phyloP scores from a whole-genome alignment of 306 rosid species.

The Prunus persica region DNA sequence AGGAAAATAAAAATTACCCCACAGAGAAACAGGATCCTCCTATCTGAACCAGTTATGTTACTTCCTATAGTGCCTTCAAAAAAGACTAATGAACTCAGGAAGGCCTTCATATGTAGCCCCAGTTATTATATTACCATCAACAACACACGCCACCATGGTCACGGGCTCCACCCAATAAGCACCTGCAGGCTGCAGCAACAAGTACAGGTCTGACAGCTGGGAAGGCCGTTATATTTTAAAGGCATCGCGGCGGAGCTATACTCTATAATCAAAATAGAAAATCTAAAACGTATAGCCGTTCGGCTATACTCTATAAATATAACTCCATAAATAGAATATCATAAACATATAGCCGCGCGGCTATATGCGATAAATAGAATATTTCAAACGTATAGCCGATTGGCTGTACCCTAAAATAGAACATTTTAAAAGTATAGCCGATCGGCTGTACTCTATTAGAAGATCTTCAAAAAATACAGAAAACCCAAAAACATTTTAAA shows the following conservation, averaged over 20 bases:
- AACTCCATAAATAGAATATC: too few relatives aligned
- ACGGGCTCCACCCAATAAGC: constrained; percentile 90
- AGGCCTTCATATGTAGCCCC: constrained; percentile 51
- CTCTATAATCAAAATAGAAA: too few relatives aligned
- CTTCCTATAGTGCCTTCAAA: constrained; percentile 83
- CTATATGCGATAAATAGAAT: too few relatives aligned
- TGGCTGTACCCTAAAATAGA: too few relatives aligned
- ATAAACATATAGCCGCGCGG: too few relatives aligned
- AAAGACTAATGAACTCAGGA: constrained; percentile 49
- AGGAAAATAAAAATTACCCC: constrained; percentile 54
- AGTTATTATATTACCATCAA: constrained; percentile 73
- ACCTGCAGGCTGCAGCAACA: constrained; percentile 75
- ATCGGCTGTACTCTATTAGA: too few relatives aligned
- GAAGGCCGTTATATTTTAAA: too few relatives aligned
- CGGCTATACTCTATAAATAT: too few relatives aligned
- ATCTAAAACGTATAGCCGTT: too few relatives aligned
- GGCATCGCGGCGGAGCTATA: too few relatives aligned
- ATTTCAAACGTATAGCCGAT: too few relatives aligned
- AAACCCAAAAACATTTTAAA: neutral
- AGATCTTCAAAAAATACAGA: neutral
- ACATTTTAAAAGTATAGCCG: too few relatives aligned
- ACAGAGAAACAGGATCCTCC: constrained; percentile 72
- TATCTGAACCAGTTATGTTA: constrained; percentile 52
- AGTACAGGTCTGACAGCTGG: constrained; percentile 4
- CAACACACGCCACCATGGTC: constrained; percentile 43